A percentile compares a stretch with the other conserved stretches of the same genome.
Evolutionary conservation across 2,329 filamentous ascomycete species (phyloP).

Genomic region (Beauveria scarabaeidicola): DNA sequence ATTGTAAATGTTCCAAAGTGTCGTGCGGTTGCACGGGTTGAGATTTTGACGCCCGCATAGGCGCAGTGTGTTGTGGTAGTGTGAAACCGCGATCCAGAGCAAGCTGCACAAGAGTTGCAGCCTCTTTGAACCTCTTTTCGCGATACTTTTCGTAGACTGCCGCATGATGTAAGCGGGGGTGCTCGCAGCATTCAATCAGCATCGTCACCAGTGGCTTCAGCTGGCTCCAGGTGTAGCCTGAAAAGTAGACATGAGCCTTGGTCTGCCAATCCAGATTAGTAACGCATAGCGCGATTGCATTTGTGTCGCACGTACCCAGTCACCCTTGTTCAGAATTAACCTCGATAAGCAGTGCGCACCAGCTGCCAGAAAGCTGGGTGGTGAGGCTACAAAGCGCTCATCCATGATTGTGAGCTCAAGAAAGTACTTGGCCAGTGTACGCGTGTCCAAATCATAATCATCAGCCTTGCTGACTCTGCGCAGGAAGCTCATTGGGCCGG

Average conservation of each 20-base stretch:
- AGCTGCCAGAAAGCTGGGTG: conserved; percentile 83
- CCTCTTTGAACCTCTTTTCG: conserved; percentile 78
- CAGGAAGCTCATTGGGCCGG: conserved; percentile 98
- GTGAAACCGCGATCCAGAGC: conserved; percentile 57
- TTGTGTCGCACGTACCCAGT: conserved; percentile 62
- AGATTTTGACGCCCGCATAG: conserved; percentile 25
- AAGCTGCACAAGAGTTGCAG: conserved; percentile 68
- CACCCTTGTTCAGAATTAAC: conserved; percentile 80
- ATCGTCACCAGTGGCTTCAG: conserved; percentile 67
- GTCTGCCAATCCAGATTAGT: conserved; percentile 48
- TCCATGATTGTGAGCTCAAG: conserved; percentile 96
- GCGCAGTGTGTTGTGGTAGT: conserved; percentile 35
- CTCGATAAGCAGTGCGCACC: conserved; percentile 88
- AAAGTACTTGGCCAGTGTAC: conserved; percentile 96
- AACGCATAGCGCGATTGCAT: background rate
- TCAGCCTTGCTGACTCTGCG: conserved; percentile 96
- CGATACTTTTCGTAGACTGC: conserved; percentile 90
- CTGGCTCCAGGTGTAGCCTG: conserved; percentile 83
- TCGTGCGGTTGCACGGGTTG: conserved; percentile 16
- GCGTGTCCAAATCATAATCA: conserved; percentile 91
- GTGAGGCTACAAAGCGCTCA: conserved; percentile 86
- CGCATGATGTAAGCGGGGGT: conserved; percentile 70
- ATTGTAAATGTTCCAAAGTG: conserved; percentile 19
- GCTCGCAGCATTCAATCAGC: conserved; percentile 81
- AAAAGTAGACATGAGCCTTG: conserved; percentile 80